Percentiles rank a stretch among this genome's conserved stretches.
Evolutionary conservation across 2,329 filamentous ascomycete genomes (phyloP).

Genomic region (Myotisia sp.): DNA sequence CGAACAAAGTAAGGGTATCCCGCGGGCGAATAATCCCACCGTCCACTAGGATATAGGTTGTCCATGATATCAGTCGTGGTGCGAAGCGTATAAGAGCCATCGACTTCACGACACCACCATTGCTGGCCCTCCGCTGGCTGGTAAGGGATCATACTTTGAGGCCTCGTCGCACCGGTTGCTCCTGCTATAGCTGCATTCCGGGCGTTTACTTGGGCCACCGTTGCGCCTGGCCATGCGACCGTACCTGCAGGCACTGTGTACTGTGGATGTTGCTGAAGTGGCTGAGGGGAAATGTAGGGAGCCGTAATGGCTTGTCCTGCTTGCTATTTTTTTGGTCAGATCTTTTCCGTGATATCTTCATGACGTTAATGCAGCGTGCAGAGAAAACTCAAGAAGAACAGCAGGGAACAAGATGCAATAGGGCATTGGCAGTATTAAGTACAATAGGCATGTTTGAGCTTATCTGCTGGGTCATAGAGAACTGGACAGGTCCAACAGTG

Average conservation of each 20-base stretch:
- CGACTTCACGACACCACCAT: constrained; percentile 24
- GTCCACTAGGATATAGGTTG: constrained; percentile 18
- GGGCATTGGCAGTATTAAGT: constrained; percentile 7
- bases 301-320: constrained; percentile 2
- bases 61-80: constrained; percentile 19
- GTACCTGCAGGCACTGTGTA: constrained; percentile 5
- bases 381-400: too few relatives aligned
- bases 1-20: constrained; percentile 11
- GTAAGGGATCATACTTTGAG: constrained; percentile 19
- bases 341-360: too few relatives aligned
- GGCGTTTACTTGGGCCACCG: constrained; percentile 17
- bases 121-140: constrained; percentile 18
- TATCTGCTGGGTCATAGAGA: constrained; percentile 10
- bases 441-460: constrained; percentile 6
- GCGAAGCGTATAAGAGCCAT: constrained; percentile 22
- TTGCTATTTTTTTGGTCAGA: too few relatives aligned
- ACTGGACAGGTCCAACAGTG: neutral
- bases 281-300: constrained; percentile 7
- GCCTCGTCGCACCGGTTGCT: constrained; percentile 13
- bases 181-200: constrained; percentile 18
- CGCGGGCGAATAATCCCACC: constrained; percentile 13
- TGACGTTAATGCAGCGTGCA: too few relatives aligned
- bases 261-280: constrained; percentile 1
- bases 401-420: neutral
- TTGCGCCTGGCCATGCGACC: constrained; percentile 13